A percentile compares a stretch with the other conserved stretches of the same genome.
Evolutionary conservation across 441 rosid genomes (phyloP).

Genomic region (Daphne laureola): DNA sequence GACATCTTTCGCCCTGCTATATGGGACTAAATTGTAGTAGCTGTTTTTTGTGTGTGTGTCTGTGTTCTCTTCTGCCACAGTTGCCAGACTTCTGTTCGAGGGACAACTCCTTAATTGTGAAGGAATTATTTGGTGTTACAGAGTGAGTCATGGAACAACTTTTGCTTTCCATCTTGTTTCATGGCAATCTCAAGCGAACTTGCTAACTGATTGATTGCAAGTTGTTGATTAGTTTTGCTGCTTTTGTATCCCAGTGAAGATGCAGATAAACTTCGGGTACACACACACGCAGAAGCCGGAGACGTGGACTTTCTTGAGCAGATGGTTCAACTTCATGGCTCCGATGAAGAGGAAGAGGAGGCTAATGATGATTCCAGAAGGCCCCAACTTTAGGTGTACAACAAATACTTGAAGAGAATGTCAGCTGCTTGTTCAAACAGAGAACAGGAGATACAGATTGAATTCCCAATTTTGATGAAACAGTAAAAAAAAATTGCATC

Average conservation of each 20-base stretch:
- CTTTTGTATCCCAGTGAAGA: constrained; percentile 51
- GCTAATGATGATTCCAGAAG: constrained; percentile 13
- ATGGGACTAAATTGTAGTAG: constrained; percentile 3
- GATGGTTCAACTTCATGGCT: constrained; percentile 43
- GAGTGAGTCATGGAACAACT: constrained; percentile 45
- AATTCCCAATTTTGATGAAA: not conserved
- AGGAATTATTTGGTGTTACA: constrained; percentile 91
- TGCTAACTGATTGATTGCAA: not conserved
- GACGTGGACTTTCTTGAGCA: constrained; percentile 76
- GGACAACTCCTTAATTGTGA: constrained; percentile 71
- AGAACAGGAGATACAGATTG: not conserved
- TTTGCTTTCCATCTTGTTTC: constrained; percentile 3
- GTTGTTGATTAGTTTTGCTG: not conserved
- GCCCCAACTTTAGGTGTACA: not conserved
- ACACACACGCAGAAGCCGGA: constrained; percentile 75
- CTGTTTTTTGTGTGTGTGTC: constrained; percentile 13
- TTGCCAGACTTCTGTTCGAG: constrained; percentile 79
- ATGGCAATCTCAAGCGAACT: not conserved
- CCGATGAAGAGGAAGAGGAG: constrained; percentile 59
- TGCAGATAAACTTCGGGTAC: constrained; percentile 64
- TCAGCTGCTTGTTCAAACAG: not conserved
- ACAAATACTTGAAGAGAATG: not conserved
- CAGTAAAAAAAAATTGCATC: too few relatives aligned
- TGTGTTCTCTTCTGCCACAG: constrained; percentile 32
- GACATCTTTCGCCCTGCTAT: not conserved